Base-by-base conservation (phyloP, 2,329 filamentous ascomycete genomes). In the Sclerotinia minor region DNA sequence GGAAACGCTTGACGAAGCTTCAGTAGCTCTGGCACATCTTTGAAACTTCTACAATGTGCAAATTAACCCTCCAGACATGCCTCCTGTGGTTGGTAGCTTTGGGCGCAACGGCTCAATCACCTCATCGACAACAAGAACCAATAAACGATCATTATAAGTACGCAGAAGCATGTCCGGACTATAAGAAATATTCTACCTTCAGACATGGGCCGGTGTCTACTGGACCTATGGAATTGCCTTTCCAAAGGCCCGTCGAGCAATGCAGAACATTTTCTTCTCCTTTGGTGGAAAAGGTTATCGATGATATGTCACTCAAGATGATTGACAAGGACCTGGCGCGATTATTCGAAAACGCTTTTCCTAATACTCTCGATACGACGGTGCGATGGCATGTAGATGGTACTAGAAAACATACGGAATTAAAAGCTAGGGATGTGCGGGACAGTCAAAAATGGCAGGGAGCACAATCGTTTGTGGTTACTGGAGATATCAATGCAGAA, bases 341-440 rank as follows among this genome's bases (percentile, higher is more conserved):
- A 35, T 83, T 99, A 15, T 99, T 99, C 77, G 92, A 96, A 77
- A 99, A 99, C 77, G 89, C 94, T 2, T 98, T 96, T 72, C 94
- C 94, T 5, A 91, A 91, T 75, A 91, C 89, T 0, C 78, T 91
- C 19, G 89, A 92, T 73, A 92, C 89, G 0, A 92, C 89, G 0
- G 85, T 92, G 15, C 79, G 86, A 69, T 92, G 89, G 89, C 89
- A 92, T 77, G 82, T 84, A 11, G 84, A 89, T 71, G 84, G 83
- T 3, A 80, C 78, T 26, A 65, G 54, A 71, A 78, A 81, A 64
- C 74, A 77, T 68, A 74, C 70, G 75, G 72, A 79, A 78, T 69
- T 81, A 78, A 72, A 81, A 78, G 55, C 76, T 38, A 74, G 77
- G 71, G 70, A 77, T 63, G 76, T 74, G 60, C 77, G 76, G 67